These are phyloP conservation scores for Amborella trichopoda DNA, from an alignment of 164 flowering plant species.

Conservation along the genomic window DNA sequence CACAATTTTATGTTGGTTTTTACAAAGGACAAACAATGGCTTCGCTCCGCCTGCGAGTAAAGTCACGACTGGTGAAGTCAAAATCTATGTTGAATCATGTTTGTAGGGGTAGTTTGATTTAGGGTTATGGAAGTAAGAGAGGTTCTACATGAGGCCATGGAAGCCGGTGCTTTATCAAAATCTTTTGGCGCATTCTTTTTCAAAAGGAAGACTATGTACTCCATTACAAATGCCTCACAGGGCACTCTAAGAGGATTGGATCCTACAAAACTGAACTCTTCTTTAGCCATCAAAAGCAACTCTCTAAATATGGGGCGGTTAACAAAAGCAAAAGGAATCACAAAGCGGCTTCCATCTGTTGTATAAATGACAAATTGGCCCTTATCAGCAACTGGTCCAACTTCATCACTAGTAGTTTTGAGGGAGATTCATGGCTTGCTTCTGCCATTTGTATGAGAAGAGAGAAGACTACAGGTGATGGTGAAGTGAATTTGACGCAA, in stretches of 20 bases:
- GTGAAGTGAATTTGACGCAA: no score
- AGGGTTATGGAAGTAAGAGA: no score
- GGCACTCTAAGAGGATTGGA: slow-evolving; percentile 11
- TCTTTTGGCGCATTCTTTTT: neutral
- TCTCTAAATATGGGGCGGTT: slow-evolving; percentile 7
- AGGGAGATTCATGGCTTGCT: slow-evolving; percentile 9
- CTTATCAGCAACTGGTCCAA: neutral
- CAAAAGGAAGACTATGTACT: slow-evolving; percentile 4
- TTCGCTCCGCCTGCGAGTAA: no score
- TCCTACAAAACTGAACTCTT: slow-evolving; percentile 11
- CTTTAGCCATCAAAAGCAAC: slow-evolving; percentile 12
- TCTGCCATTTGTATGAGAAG: slow-evolving; percentile 20
- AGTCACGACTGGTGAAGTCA: no score
- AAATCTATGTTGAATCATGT: no score
- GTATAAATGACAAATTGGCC: slow-evolving; percentile 20
- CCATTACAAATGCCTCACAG: slow-evolving; percentile 12
- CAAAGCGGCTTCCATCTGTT: slow-evolving; percentile 11
- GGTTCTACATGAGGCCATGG: no score
- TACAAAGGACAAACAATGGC: no score
- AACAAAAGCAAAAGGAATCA: slow-evolving; percentile 14
- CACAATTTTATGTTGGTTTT: no score
- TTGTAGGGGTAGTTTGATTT: no score
- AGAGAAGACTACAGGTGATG: no score
- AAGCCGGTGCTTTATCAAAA: slow-evolving; percentile 12
- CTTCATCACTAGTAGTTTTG: neutral